phyloP scores from a whole-genome alignment of 2,329 filamentous ascomycete species.

The Grosmannia clavigera region DNA sequence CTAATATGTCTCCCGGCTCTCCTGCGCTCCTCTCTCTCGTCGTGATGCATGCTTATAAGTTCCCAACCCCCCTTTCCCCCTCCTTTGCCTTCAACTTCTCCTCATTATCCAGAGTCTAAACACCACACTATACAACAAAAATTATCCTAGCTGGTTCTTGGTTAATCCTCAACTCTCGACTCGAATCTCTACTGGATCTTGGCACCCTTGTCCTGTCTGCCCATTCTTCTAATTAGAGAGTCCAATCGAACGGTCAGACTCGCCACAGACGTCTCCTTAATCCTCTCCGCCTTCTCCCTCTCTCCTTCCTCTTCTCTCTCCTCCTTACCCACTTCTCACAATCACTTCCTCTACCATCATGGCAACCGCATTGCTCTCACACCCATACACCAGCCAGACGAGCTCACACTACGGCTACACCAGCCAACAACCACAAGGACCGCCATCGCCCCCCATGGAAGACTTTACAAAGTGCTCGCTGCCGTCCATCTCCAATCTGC shows the following conservation, averaged over 20 bases:
- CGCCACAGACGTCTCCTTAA: background rate
- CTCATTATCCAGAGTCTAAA: background rate
- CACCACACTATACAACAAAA: too few relatives aligned
- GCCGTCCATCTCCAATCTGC: constrained; percentile 83
- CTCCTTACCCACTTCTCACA: background rate
- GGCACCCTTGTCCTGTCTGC: background rate
- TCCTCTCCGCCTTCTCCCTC: background rate
- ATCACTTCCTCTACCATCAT: background rate
- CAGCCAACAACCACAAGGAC: constrained; percentile 24
- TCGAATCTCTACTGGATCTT: constrained; percentile 3
- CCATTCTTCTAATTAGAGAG: background rate
- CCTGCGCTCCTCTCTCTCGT: constrained; percentile 10
- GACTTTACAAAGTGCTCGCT: constrained; percentile 68
- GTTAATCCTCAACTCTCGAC: constrained; percentile 12
- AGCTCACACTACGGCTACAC: constrained; percentile 21
- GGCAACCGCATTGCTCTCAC: constrained; percentile 28
- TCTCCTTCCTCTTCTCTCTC: background rate
- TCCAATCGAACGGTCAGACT: background rate
- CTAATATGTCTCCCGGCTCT: too few relatives aligned
- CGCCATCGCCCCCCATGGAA: constrained; percentile 65
- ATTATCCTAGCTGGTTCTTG: constrained; percentile 21
- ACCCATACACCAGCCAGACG: constrained; percentile 28
- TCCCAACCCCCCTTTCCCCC: constrained; percentile 23
- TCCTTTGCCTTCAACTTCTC: background rate
- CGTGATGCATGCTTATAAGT: constrained; percentile 30